Evolutionary conservation across 768 basidiomycete species (phyloP), one percentile per base, ranked within the genome.

Genomic region (Pleurotus platypus): DNA sequence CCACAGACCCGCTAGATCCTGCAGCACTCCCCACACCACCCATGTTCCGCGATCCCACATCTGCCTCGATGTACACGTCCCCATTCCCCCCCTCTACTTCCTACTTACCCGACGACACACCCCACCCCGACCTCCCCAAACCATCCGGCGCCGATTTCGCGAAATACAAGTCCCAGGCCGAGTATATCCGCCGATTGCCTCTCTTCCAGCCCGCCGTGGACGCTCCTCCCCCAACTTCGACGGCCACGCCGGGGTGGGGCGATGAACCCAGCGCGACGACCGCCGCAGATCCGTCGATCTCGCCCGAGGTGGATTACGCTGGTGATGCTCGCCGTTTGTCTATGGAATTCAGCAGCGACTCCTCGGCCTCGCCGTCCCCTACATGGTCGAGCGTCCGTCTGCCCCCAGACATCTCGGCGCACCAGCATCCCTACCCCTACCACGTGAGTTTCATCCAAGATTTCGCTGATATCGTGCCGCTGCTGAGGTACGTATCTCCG

Each of bases 381-480:
- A 61, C 78, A 9, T 83, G 81, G 8, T 83, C 82, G 4, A 75
- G 62, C 24, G 71, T 77, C 8, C 84, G 84, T 60, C 75, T 84
- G 2, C 83, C 83, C 2, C 53, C 71, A 39, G 66, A 64, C 22
- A 43, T 58, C 26, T 46, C 49, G 54, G 57, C 58, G 30, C 67
- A 57, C 46, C 64, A 61, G 57, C 50, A 60, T 54, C 65, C 66
- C 13, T 70, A 60, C 40, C 67, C 20, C 20, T 20, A 20, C 20
- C 20, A 72, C 20, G 61, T 60, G 38, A 58, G 46, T 16, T 46
- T 69, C 18, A 50, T 47, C 20, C 20, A 20, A 20, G 20, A 20
- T 42, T 43, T 18, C 35, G 42, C 47, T 30, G 35, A 39, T 39
- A 40, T 53, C 50, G 37, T 30, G 26, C 26, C 27, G 5, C 30